Percentiles rank a stretch among this genome's conserved stretches.
phyloP scores from a whole-genome alignment of 2,329 filamentous ascomycete species.

The Cytospora mali region DNA sequence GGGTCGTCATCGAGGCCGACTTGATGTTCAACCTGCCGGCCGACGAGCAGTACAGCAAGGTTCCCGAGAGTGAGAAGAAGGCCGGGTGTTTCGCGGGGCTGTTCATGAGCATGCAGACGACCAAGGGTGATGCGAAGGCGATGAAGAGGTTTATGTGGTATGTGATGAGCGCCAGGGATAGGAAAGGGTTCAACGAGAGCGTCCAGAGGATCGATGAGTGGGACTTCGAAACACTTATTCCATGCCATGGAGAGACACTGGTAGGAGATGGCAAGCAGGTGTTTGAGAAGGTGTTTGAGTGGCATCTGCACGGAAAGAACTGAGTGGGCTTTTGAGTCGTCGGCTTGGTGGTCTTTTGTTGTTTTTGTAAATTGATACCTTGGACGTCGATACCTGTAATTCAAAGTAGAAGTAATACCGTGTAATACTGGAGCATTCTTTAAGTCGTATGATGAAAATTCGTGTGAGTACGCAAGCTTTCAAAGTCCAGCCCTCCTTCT shows the following conservation, averaged over 20 bases:
- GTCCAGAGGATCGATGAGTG: conserved; percentile 71
- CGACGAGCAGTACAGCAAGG: conserved; percentile 76
- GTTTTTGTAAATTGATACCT: not conserved
- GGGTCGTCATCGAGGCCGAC: conserved; percentile 84
- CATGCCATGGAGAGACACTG: conserved; percentile 91
- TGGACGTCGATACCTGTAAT: conserved; percentile 5
- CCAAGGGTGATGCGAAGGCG: conserved; percentile 67
- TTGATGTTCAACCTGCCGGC: conserved; percentile 89
- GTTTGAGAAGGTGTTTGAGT: conserved; percentile 78
- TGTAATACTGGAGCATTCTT: not conserved
- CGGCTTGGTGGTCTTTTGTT: not conserved
- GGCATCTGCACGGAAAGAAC: conserved; percentile 65
- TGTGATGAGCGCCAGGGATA: conserved; percentile 59
- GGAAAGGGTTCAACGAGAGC: conserved; percentile 70
- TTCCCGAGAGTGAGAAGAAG: conserved; percentile 49
- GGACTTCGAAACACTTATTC: conserved; percentile 85
- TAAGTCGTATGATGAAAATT: not conserved
- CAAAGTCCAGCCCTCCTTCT: too few species aligned
- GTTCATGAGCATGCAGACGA: conserved; percentile 59
- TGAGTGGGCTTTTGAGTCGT: not conserved
- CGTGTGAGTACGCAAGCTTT: not conserved
- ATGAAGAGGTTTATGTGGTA: conserved; percentile 87
- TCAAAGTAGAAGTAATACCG: conserved; percentile 5
- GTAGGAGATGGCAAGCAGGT: conserved; percentile 72
- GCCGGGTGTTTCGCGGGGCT: conserved; percentile 46